A percentile compares a stretch with the other conserved stretches of the same genome.
phyloP scores from a whole-genome alignment of 176 grass and related monocot genomes.

The Avena insularis region DNA sequence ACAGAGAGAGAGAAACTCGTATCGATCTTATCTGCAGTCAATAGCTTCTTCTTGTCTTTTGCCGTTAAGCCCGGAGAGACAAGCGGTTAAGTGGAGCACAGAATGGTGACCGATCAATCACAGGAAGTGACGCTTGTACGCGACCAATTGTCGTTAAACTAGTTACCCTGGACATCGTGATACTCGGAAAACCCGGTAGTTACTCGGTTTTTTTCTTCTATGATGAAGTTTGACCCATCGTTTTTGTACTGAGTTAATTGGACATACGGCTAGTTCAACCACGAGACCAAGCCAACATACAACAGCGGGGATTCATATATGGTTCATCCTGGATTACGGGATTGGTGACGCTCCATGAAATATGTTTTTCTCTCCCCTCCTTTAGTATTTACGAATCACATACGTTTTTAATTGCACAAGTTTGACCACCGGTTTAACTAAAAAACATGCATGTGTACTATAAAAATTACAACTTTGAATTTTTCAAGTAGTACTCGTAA shows the following conservation, averaged over 20 bases:
- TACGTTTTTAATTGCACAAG: no score
- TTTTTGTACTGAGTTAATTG: background rate
- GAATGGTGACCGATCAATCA: constrained; percentile 18
- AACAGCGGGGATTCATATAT: background rate
- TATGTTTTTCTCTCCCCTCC: background rate
- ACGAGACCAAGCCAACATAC: background rate
- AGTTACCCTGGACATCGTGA: background rate
- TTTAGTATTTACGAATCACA: background rate
- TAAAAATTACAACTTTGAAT: background rate
- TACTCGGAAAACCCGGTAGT: constrained; percentile 4
- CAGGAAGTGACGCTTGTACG: background rate
- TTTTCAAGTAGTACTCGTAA: background rate
- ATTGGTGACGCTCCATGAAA: background rate
- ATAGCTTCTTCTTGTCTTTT: no score
- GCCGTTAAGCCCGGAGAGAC: no score
- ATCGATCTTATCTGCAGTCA: no score
- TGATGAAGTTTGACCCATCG: constrained; percentile 11
- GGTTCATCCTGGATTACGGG: background rate
- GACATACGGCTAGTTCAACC: background rate
- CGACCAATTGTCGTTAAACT: background rate
- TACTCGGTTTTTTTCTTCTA: background rate
- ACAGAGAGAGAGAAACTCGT: no score
- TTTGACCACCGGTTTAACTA: background rate
- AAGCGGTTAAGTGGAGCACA: no score
- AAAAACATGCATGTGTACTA: background rate